Conservation (phyloP, 2,329 filamentous ascomycete genomes). For the Mycosphaerella sp. region DNA sequence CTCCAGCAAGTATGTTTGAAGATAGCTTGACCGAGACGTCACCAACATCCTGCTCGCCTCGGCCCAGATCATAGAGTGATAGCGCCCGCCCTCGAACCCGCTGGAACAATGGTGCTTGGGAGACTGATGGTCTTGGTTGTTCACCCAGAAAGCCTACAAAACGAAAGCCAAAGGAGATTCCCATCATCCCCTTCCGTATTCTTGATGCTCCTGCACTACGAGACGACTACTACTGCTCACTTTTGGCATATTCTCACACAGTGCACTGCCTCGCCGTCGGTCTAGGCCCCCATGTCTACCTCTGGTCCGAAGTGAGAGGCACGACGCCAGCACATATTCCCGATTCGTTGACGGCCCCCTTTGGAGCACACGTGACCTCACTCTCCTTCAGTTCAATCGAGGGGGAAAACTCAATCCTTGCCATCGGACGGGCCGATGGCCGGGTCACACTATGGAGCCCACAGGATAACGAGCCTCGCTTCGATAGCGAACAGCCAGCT, state of each 20-base stretch:
- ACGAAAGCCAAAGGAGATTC: constrained; percentile 25
- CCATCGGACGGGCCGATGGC: constrained; percentile 74
- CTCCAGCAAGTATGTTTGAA: constrained; percentile 57
- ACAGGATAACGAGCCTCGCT: constrained; percentile 62
- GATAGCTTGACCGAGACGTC: constrained; percentile 34
- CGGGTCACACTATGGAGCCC: constrained; percentile 72
- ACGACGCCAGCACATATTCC: constrained; percentile 34
- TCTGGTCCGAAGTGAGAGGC: constrained; percentile 75
- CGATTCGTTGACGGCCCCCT: constrained; percentile 49
- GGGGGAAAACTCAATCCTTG: constrained; percentile 73
- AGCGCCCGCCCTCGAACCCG: constrained; percentile 7
- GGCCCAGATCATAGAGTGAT: constrained; percentile 12
- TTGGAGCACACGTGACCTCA: constrained; percentile 61
- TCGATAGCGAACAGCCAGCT: constrained; percentile 65
- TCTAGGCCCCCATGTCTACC: constrained; percentile 70
- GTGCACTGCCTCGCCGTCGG: constrained; percentile 76
- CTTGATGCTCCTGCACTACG: constrained; percentile 83
- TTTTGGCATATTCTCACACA: constrained; percentile 75
- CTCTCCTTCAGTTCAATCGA: constrained; percentile 79
- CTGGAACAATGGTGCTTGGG: constrained; percentile 25
- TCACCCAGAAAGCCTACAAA: constrained; percentile 13
- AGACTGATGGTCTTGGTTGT: constrained; percentile 12
- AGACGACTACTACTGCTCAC: constrained; percentile 93
- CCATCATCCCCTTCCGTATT: constrained; percentile 45
- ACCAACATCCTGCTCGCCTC: constrained; percentile 6